These are phyloP conservation scores for Entophlyctis luteolus DNA, from an alignment of 192 early-diverging fungal species.

Conservation along the genomic window DNA sequence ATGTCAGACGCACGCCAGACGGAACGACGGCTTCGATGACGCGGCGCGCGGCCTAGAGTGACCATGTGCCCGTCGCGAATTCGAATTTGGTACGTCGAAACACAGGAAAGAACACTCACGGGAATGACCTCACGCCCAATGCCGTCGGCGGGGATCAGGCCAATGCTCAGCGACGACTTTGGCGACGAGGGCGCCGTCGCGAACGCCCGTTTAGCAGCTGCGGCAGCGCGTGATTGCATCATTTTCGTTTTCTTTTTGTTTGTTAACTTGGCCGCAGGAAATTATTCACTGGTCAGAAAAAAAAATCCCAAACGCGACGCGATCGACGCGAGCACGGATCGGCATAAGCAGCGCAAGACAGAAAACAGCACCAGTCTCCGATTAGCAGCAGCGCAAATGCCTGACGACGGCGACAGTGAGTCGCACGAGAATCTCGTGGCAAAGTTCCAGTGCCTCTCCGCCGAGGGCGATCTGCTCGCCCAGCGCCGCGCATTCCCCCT, in stretches of 20 bases:
- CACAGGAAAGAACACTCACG: slow-evolving; percentile 38
- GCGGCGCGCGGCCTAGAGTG: slow-evolving; percentile 72
- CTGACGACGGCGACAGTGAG: slow-evolving; percentile 2
- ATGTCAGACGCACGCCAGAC: slow-evolving; percentile 57
- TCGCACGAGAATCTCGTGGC: slow-evolving; percentile 39
- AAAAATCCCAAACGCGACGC: too few relatives aligned
- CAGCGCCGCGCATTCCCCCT: slow-evolving; percentile 39
- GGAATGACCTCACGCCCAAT: slow-evolving; percentile 96
- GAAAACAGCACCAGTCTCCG: too few relatives aligned
- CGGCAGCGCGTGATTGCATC: too few relatives aligned
- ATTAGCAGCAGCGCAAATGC: too few relatives aligned
- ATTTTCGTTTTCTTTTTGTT: too few relatives aligned
- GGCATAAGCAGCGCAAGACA: too few relatives aligned
- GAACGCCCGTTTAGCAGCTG: not conserved
- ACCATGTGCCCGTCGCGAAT: not conserved
- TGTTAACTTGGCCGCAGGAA: too few relatives aligned
- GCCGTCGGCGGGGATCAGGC: slow-evolving; percentile 93
- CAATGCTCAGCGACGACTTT: slow-evolving; percentile 63
- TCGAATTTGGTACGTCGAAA: not conserved
- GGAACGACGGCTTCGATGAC: slow-evolving; percentile 73
- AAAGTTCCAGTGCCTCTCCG: slow-evolving; percentile 51
- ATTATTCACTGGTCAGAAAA: too few relatives aligned
- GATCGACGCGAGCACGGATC: too few relatives aligned
- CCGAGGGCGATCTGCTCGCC: slow-evolving; percentile 53
- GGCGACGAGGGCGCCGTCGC: not conserved